Base-by-base conservation (phyloP, 768 basidiomycete genomes). In the Cyclocybe cylindracea region DNA sequence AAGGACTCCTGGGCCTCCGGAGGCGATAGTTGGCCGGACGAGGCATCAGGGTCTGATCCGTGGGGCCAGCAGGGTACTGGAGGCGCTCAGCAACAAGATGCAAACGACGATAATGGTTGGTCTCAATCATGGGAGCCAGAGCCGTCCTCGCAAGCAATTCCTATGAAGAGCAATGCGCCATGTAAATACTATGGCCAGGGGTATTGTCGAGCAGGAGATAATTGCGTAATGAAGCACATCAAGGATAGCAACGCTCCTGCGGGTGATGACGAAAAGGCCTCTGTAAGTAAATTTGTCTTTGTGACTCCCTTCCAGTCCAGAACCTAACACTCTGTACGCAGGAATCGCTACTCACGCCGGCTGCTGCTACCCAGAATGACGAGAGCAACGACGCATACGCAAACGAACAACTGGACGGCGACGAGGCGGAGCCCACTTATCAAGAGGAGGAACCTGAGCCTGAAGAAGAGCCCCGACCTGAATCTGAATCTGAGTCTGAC, bases 131-230 rank as follows among this genome's bases (percentile, higher is more conserved):
- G 61, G 62, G 48, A 51, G 5, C 47, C 57, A 19, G 58, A 61
- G 14, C 42, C 44, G 19, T 38, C 33, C 32, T 44, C 43, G 8
- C n/a, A 49, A 3, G 45, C 53, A 7, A 36, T 39, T 31, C 53
- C 45, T 8, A 7, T 36, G 1, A 63, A 62, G 46, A 55, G 58
- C 3, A 55, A 66, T 44, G 50, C 60, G 18, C 68, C 67, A 18
- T 76, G 73, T 54, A 67, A 61, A 50, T 57, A 48, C 16, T 72
- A 65, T 57, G 70, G 67, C 2, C 71, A 75, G 55, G 72, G 73
- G 7, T 59, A 64, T 56, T 75, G 74, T 44, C 8, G 5, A 9
- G 54, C 18, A 9, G 70, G 68, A 10, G 68, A 70, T 29, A 39
- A 42, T 9, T 74, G 74, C 46, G 34, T 7, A 7, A 69, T 61